Evolutionary conservation across 257 asterid species (phyloP).

Genomic region (Marsdenia floribunda): DNA sequence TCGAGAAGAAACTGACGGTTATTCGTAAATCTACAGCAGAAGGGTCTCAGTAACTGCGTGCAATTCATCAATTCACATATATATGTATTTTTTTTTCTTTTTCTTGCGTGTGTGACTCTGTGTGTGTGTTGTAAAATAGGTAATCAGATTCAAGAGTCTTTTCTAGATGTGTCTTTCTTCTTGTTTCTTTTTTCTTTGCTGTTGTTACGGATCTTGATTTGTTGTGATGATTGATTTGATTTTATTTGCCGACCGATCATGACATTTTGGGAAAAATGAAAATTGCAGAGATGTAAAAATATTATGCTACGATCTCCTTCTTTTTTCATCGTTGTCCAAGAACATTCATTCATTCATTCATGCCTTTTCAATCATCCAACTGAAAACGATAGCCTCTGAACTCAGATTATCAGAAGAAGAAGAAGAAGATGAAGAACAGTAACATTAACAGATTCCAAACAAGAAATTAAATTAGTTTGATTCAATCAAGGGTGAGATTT

Average conservation of each 20-base stretch:
- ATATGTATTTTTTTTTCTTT: too few relatives aligned
- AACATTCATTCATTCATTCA: not conserved
- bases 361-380: not conserved
- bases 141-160: too few relatives aligned
- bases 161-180: too few relatives aligned
- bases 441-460: too few relatives aligned
- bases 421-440: not conserved
- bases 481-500: not conserved
- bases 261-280: not conserved
- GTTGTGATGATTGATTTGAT: not conserved
- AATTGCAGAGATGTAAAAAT: not conserved
- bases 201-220: too few relatives aligned
- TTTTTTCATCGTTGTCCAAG: not conserved
- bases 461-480: not conserved
- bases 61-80: not conserved
- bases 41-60: not conserved
- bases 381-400: not conserved
- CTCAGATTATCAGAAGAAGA: not conserved
- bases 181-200: too few relatives aligned
- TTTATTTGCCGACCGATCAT: not conserved
- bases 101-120: too few relatives aligned
- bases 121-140: too few relatives aligned
- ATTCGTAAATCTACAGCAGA: constrained; percentile 19
- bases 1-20: constrained; percentile 29
- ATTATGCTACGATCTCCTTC: not conserved